Base-by-base conservation (phyloP, 352 stramenopile species). In the Phytophthora capsici region DNA sequence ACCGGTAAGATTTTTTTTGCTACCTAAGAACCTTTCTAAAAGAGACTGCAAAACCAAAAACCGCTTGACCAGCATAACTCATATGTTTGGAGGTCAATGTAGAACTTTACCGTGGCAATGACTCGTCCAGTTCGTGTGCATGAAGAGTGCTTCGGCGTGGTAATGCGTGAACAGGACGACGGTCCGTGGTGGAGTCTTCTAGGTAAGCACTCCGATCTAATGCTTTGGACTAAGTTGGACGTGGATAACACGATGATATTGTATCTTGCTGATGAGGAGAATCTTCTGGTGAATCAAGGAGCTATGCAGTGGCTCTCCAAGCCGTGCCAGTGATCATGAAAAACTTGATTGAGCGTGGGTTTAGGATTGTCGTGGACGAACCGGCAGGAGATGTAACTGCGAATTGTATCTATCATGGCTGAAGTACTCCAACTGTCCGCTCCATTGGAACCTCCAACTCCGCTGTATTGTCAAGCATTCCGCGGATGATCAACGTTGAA, bases 131-230 rank as follows among this genome's bases (percentile, higher is more conserved):
- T 82, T 6, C 66, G 78, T 45, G 77, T 95, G 49, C 87, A 95
- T 54, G 87, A 95, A 54, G 87, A 94, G 49, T 95, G 87, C 47
- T 95, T 93, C 57, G 87, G 87, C 17, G 76, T 89, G 30, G 69
- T 95, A 19, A 49, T 95, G 25, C 78, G 85, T 12, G 67, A 82
- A 30, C 58, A 69, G 16, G 44, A 65, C 16, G 69, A 88, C 46
- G 87, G 87, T 0, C 80, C 85, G 9, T 95, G 87, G 87, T n/a
- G n/a, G n/a, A n/a, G n/a, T n/a, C n/a, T n/a, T n/a, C n/a, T n/a
- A n/a, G n/a, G n/a, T n/a, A n/a, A n/a, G n/a, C n/a, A n/a, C n/a
- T 83, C 81, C 12, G 67, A 59, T 9, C 82, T 91, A 51, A 86
- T 89, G 55, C 44, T 91, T 13, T 93, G 76, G 77, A 55, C 81